Conservation (phyloP, 1,284 basidiomycete species). For the Cryptococcus sp. region DNA sequence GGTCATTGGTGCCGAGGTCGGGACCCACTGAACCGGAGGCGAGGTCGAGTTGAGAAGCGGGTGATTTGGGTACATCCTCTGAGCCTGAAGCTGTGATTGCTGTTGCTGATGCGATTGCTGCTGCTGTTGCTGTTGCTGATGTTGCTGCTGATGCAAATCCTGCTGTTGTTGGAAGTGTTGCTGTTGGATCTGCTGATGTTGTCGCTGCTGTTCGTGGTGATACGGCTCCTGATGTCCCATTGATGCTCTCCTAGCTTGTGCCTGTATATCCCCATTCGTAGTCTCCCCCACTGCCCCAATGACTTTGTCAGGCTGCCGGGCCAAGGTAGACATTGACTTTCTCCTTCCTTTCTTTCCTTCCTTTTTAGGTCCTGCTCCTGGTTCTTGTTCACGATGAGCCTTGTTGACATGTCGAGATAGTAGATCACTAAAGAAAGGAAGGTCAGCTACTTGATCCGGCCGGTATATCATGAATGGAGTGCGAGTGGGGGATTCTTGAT, state of each 20-base stretch:
- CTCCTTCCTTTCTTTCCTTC: slow-evolving; percentile 31
- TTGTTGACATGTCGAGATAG: slow-evolving; percentile 85
- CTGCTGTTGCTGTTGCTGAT: slow-evolving; percentile 4
- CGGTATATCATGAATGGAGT: slow-evolving; percentile 1
- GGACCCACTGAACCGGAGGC: too few species aligned
- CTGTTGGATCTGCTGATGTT: neutral
- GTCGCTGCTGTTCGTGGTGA: neutral
- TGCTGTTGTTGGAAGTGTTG: neutral
- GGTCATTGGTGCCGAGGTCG: slow-evolving; percentile 1
- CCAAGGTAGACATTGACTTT: slow-evolving; percentile 24
- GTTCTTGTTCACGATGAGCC: slow-evolving; percentile 63
- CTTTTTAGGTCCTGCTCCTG: slow-evolving; percentile 44
- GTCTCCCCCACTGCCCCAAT: neutral
- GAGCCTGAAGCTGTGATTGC: slow-evolving; percentile 25
- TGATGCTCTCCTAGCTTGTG: neutral
- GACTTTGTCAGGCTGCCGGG: slow-evolving; percentile 1
- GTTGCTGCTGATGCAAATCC: neutral
- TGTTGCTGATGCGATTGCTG: slow-evolving; percentile 4
- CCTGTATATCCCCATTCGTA: neutral
- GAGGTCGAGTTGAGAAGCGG: slow-evolving; percentile 20
- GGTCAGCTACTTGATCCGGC: neutral
- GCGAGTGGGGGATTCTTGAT: neutral
- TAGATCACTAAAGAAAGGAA: slow-evolving; percentile 58
- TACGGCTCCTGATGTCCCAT: neutral
- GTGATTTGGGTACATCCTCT: slow-evolving; percentile 43